Conservation (phyloP, 2,329 filamentous ascomycete species). For the Fusarium nodosum region DNA sequence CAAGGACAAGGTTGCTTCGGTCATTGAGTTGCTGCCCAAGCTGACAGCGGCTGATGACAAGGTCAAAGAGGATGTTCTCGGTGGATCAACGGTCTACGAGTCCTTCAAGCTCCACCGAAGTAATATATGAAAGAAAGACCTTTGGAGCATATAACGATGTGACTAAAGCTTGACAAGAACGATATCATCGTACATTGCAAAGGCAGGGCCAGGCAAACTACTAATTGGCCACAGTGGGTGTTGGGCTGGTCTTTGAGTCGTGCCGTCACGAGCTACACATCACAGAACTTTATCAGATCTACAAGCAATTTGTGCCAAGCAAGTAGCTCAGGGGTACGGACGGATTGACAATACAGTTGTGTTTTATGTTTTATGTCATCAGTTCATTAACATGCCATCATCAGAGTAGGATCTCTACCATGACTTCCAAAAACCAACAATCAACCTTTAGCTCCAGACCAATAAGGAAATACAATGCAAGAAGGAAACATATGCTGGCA, state of each 20-base stretch:
- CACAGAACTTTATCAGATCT: constrained; percentile 21
- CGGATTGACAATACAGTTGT: constrained; percentile 37
- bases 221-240: constrained; percentile 4
- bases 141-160: not conserved
- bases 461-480: constrained; percentile 45
- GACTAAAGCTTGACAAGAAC: not conserved
- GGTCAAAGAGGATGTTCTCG: constrained; percentile 74
- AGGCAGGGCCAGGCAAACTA: not conserved
- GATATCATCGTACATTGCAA: not conserved
- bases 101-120: constrained; percentile 72
- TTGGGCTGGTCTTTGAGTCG: constrained; percentile 13
- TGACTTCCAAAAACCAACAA: constrained; percentile 50
- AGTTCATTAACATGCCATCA: constrained; percentile 59
- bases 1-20: constrained; percentile 67
- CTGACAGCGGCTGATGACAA: constrained; percentile 67
- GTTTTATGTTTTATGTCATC: constrained; percentile 53
- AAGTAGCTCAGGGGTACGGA: constrained; percentile 23
- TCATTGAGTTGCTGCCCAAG: constrained; percentile 71
- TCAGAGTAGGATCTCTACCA: constrained; percentile 49
- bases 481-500: constrained; percentile 42
- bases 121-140: constrained; percentile 48
- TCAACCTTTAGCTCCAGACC: constrained; percentile 44
- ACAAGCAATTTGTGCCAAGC: constrained; percentile 29
- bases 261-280: not conserved
- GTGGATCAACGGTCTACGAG: constrained; percentile 73